Percentiles rank a stretch among this genome's conserved stretches.
These are phyloP conservation scores for Pinus tabuliformis DNA, from an alignment of 75 land plant genomes.

Conservation along the genomic window DNA sequence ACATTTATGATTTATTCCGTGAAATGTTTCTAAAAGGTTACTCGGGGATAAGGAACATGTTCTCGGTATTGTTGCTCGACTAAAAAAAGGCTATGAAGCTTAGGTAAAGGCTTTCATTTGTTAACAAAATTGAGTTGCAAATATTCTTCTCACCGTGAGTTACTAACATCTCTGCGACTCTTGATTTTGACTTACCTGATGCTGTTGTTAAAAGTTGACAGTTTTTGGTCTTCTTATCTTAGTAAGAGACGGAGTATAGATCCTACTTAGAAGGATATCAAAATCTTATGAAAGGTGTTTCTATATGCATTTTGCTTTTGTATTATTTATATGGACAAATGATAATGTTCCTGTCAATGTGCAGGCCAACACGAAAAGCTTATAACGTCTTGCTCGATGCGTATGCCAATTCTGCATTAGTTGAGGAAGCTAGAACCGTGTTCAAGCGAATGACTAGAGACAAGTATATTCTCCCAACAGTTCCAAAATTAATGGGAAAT, in stretches of 20 bases:
- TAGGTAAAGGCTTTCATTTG: too few species aligned
- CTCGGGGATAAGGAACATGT: too few species aligned
- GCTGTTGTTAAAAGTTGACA: too few species aligned
- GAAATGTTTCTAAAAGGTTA: too few species aligned
- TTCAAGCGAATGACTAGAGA: slow-evolving; percentile 89
- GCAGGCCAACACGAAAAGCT: slow-evolving; percentile 86
- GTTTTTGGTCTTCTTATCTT: too few species aligned
- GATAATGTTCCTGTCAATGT: slow-evolving; percentile 11
- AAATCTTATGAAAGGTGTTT: neutral
- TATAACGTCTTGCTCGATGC: slow-evolving; percentile 94
- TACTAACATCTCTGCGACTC: too few species aligned
- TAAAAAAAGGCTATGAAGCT: too few species aligned
- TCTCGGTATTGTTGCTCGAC: too few species aligned
- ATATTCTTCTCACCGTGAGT: too few species aligned
- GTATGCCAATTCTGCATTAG: slow-evolving; percentile 88
- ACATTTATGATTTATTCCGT: too few species aligned
- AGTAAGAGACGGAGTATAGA: neutral
- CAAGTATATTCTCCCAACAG: slow-evolving; percentile 12
- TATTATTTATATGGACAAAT: neutral
- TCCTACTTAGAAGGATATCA: neutral
- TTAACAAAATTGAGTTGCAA: too few species aligned
- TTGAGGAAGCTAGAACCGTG: slow-evolving; percentile 71
- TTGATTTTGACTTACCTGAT: too few species aligned
- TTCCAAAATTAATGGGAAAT: neutral
- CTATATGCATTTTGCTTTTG: neutral